A percentile compares a stretch with the other conserved stretches of the same genome.
Evolutionary conservation across 352 stramenopile species (phyloP).

Genomic region (Phytophthora europaea): DNA sequence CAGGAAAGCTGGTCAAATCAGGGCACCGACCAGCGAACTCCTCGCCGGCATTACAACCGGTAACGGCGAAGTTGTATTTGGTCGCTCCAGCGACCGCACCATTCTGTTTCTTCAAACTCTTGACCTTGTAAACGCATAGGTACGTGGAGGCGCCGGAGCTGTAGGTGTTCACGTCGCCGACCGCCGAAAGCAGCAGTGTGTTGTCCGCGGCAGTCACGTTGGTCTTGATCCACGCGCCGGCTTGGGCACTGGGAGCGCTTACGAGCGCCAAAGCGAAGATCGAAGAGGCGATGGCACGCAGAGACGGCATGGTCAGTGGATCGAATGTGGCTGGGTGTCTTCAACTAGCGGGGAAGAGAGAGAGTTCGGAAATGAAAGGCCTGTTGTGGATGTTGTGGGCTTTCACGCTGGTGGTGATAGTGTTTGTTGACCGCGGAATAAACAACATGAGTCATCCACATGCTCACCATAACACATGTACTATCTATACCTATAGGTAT

Average conservation of each 20-base stretch:
- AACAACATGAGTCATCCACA: too few relatives aligned
- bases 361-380: too few relatives aligned
- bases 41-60: conserved; percentile 44
- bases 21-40: conserved; percentile 41
- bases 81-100: conserved; percentile 15
- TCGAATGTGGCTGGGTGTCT: too few relatives aligned
- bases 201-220: conserved; percentile 23
- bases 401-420: too few relatives aligned
- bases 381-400: too few relatives aligned
- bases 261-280: conserved; percentile 19
- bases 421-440: too few relatives aligned
- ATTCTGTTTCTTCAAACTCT: conserved; percentile 35
- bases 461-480: too few relatives aligned
- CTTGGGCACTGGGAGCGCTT: conserved; percentile 5
- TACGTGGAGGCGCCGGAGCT: conserved; percentile 25
- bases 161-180: conserved; percentile 39
- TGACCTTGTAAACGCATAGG: conserved; percentile 46
- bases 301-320: conserved; percentile 4
- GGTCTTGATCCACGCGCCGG: conserved; percentile 4
- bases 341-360: too few relatives aligned
- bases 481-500: too few relatives aligned
- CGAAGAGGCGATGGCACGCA: conserved; percentile 12
- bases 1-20: conserved; percentile 35
- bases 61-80: conserved; percentile 54
- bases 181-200: conserved; percentile 35